phyloP scores from a whole-genome alignment of 148 eudicot genomes.

The Persicaria tinctoria region DNA sequence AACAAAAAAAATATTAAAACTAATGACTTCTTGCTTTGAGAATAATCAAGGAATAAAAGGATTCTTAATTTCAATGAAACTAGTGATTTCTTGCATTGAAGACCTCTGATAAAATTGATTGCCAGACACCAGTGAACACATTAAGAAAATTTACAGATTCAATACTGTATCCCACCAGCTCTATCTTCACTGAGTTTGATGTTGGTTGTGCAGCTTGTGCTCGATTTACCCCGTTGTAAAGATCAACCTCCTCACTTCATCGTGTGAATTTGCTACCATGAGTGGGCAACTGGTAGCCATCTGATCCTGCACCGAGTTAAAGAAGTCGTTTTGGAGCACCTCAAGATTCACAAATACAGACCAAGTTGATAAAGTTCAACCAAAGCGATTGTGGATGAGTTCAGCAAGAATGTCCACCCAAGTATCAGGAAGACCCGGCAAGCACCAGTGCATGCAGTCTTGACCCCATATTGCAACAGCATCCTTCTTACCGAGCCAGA shows the following conservation, averaged over 20 bases:
- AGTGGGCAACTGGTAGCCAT: not conserved
- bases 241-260: not conserved
- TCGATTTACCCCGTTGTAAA: not conserved
- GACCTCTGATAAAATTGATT: not conserved
- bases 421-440: conserved; percentile 93
- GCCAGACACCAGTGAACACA: not conserved
- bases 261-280: not conserved
- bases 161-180: not conserved
- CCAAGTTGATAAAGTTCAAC: not conserved
- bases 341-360: not conserved
- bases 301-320: not conserved
- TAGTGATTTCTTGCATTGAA: not conserved
- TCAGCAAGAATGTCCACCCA: conserved; percentile 80
- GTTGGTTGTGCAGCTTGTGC: not conserved
- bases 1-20: no score
- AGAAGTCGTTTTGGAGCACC: not conserved
- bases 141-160: not conserved
- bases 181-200: not conserved
- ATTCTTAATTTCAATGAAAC: no score
- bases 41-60: no score
- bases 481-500: conserved; percentile 90
- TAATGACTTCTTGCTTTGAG: no score
- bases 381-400: conserved; percentile 30
- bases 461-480: conserved; percentile 97
- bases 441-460: conserved; percentile 99